Conservation (phyloP, 345 rosid genomes). For the Murraya paniculata region DNA sequence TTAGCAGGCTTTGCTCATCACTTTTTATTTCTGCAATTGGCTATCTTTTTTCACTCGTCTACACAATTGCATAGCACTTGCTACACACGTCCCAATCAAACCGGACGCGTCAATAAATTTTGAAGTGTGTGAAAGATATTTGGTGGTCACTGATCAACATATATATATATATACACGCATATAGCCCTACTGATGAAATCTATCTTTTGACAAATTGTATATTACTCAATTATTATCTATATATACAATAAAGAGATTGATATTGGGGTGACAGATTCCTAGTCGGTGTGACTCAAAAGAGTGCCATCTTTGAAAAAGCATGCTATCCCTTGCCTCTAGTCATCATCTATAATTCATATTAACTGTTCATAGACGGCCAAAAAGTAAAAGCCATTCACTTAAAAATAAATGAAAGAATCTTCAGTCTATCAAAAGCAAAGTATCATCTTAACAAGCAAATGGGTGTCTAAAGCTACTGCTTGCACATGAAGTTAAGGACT, state of each 20-base stretch:
- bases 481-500: constrained; percentile 40
- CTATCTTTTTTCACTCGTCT: neutral
- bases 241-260: neutral
- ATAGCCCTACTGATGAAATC: neutral
- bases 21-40: neutral
- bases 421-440: constrained; percentile 14
- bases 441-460: constrained; percentile 10
- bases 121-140: constrained; percentile 2
- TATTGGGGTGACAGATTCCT: constrained; percentile 4
- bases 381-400: constrained; percentile 25
- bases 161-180: neutral
- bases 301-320: constrained; percentile 28
- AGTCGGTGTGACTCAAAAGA: constrained; percentile 35
- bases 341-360: neutral
- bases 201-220: neutral
- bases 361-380: constrained; percentile 21
- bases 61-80: neutral
- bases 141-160: neutral
- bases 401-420: constrained; percentile 31
- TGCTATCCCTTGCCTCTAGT: neutral
- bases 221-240: neutral
- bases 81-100: neutral
- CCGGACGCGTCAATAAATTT: neutral
- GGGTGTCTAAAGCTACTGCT: constrained; percentile 28
- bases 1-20: neutral